phyloP scores from a whole-genome alignment of 108 stramenopile genomes.

The Fistulifera solaris region DNA sequence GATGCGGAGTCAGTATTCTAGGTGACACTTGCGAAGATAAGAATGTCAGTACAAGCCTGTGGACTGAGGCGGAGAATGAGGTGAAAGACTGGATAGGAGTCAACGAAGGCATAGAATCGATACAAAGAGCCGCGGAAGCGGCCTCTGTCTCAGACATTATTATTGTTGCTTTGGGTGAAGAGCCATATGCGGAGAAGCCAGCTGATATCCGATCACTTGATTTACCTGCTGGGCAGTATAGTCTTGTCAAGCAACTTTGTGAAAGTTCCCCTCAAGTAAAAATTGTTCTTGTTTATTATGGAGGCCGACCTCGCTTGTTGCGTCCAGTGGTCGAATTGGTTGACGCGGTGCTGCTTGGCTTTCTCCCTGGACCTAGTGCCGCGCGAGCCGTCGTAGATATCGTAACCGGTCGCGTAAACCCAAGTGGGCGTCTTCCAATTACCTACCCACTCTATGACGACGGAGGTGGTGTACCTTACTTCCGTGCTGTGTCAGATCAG shows the following conservation, averaged over 20 bases:
- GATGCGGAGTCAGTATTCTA: conserved; percentile 42
- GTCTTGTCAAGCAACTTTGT: conserved; percentile 31
- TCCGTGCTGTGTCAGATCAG: conserved; percentile 38
- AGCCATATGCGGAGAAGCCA: conserved; percentile 74
- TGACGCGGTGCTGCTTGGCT: conserved; percentile 44
- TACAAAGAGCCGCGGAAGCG: conserved; percentile 19
- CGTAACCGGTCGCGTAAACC: conserved; percentile 33
- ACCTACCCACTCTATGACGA: conserved; percentile 53
- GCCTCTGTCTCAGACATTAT: conserved; percentile 37
- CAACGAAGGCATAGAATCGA: conserved; percentile 23
- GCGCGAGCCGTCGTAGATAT: conserved; percentile 42
- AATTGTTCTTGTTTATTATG: conserved; percentile 52
- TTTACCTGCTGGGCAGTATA: conserved; percentile 54
- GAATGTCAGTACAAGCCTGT: background rate
- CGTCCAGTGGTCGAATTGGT: conserved; percentile 24
- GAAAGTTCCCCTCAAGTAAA: conserved; percentile 15
- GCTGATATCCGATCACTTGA: conserved; percentile 60
- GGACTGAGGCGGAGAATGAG: conserved; percentile 2
- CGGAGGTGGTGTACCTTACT: conserved; percentile 43
- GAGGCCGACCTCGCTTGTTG: conserved; percentile 48
- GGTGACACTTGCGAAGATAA: conserved; percentile 29
- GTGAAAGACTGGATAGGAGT: conserved; percentile 13
- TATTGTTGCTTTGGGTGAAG: conserved; percentile 72
- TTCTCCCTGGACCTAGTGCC: conserved; percentile 51
- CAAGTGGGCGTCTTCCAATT: conserved; percentile 46